These are phyloP conservation scores for Lichenothelia convexa DNA, from an alignment of 495 filamentous ascomycete genomes.

Conservation along the genomic window DNA sequence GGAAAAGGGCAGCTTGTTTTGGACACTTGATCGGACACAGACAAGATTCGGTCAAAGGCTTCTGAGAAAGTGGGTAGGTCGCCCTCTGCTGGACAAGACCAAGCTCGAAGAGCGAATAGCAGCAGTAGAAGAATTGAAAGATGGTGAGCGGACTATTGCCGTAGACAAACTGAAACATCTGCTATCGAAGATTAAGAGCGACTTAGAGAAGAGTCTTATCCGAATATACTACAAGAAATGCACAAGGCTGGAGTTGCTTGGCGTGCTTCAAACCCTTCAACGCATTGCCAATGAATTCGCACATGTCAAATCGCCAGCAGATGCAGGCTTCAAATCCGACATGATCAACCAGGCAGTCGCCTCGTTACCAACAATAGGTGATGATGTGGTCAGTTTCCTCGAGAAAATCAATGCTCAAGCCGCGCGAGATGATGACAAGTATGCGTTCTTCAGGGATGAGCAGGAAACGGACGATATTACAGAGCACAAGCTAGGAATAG, in stretches of 20 bases:
- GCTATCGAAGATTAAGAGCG: conserved; percentile 51
- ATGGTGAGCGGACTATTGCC: conserved; percentile 39
- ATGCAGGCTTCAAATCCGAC: conserved; percentile 56
- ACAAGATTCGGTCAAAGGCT: conserved; percentile 81
- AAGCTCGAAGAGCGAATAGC: conserved; percentile 66
- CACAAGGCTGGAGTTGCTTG: conserved; percentile 73
- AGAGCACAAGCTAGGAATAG: conserved; percentile 82
- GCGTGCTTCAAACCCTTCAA: conserved; percentile 69
- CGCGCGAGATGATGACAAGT: conserved; percentile 77
- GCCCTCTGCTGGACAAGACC: conserved; percentile 64
- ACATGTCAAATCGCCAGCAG: conserved; percentile 39
- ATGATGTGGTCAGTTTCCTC: conserved; percentile 51
- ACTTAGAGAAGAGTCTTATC: conserved; percentile 83
- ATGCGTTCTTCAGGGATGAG: conserved; percentile 75
- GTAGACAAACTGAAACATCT: conserved; percentile 57
- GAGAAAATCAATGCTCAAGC: conserved; percentile 75
- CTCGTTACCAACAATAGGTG: conserved; percentile 55
- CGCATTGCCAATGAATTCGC: conserved; percentile 57
- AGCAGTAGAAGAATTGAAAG: conserved; percentile 78
- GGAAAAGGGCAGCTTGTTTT: conserved; percentile 79
- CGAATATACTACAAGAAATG: conserved; percentile 82
- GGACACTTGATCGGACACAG: conserved; percentile 82
- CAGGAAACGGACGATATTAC: conserved; percentile 72
- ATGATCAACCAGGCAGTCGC: conserved; percentile 57
- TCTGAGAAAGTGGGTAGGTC: conserved; percentile 86